These are phyloP conservation scores for Aspergillus sp. DNA, from an alignment of 2,329 filamentous ascomycete genomes.

Conservation along the genomic window DNA sequence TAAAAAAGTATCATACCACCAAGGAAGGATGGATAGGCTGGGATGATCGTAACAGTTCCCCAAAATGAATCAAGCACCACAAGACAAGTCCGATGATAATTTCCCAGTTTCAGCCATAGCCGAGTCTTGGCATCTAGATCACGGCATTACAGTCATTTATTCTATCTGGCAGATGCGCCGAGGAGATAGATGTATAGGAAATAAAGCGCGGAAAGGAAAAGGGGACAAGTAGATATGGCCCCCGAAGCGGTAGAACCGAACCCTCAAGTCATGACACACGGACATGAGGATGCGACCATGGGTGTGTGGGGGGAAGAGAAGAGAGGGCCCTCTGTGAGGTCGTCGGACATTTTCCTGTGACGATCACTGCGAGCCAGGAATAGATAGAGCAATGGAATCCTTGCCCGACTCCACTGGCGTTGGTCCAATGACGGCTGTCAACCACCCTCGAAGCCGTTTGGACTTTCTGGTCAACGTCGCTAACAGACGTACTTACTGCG, in stretches of 20 bases:
- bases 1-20: not conserved
- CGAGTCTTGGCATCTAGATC: no score
- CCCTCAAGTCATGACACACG: not conserved
- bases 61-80: not conserved
- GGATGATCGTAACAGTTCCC: not conserved
- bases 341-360: conserved; percentile 23
- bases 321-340: not conserved
- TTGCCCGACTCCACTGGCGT: conserved; percentile 11
- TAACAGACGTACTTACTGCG: not conserved
- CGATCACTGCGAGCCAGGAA: conserved; percentile 25
- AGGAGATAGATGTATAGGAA: not conserved
- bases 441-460: conserved; percentile 10
- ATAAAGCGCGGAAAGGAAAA: not conserved
- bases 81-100: not conserved
- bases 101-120: not conserved
- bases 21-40: not conserved
- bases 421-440: conserved; percentile 13
- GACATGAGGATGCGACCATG: conserved; percentile 1
- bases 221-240: not conserved
- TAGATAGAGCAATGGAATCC: conserved; percentile 22
- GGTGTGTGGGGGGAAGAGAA: not conserved
- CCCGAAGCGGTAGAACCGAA: not conserved
- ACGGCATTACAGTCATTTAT: no score
- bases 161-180: not conserved
- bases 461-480: conserved; percentile 6